Evolutionary conservation across 495 filamentous ascomycete genomes (phyloP), one percentile per base, ranked within the genome.

Genomic region (Neurospora terricola): DNA sequence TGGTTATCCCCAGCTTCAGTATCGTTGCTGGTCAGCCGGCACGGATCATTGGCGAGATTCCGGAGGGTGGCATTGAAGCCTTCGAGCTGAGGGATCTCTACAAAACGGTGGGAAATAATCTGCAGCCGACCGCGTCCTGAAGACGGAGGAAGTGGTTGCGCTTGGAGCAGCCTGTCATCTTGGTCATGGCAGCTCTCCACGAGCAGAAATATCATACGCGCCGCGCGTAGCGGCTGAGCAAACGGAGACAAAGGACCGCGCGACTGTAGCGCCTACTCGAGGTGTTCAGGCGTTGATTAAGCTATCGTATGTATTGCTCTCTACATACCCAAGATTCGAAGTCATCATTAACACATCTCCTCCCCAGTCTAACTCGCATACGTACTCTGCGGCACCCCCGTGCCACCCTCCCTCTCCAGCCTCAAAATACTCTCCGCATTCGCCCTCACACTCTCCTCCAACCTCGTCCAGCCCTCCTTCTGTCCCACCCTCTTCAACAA

Each of bases 1-100:
- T 96, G 90, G 93, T 98, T 14, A 92, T 98, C 74, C 93, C 94
- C 38, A 92, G 92, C 78, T 95, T 93, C 82, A 91, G 88, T 77
- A 87, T 98, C 59, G 94, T 99, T 21, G 93, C 89, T 0, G 94
- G 94, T 0, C 84, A 89, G 77, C 94, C 94, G 4, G 94, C 90
- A 5, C 84, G 92, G 69, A 91, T 97, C 72, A 88, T 97, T 8
- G 94, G 92, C 18, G 94, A 97, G 81, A 86, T 96, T 2, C 91
- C 91, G 2, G 94, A 97, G 78, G 94, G 93, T 1, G 88, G 86
- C 0, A 82, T 86, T 72, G 89, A 91, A 43, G 84, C 84, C 1
- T 86, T 90, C 70, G 88, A 90, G 79, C 80, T 89, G 78, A 82
- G 84, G 72, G 86, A 86, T 72, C 74, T 86, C n/a, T 88, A 86